Conservation (phyloP, 129 eudicot genomes). For the Flaveria linearis region DNA sequence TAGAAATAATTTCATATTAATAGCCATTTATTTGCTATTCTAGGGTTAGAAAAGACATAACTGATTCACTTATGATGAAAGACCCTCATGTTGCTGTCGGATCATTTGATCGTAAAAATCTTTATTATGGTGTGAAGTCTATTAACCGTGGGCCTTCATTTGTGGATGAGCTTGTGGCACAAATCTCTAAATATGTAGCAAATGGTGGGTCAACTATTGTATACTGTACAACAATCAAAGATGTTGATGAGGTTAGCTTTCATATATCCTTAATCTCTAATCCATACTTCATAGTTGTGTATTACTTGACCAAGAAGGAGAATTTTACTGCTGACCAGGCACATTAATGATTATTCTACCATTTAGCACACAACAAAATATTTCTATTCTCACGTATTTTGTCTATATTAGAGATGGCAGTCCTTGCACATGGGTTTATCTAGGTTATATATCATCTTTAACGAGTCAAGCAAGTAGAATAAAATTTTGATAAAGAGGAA, state of each 20-base stretch:
- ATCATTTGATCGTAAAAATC: slow-evolving; percentile 90
- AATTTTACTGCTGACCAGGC: slow-evolving; percentile 7
- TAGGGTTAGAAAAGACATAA: slow-evolving; percentile 79
- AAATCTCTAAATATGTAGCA: slow-evolving; percentile 56
- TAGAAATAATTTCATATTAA: slow-evolving; percentile 18
- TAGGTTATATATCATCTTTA: neutral
- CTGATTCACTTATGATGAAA: slow-evolving; percentile 61
- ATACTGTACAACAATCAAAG: slow-evolving; percentile 81
- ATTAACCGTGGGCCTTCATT: slow-evolving; percentile 62
- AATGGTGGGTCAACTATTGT: slow-evolving; percentile 64
- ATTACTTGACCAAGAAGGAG: slow-evolving; percentile 15
- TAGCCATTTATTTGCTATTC: slow-evolving; percentile 20
- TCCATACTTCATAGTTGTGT: slow-evolving; percentile 20
- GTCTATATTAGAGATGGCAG: neutral
- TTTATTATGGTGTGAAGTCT: slow-evolving; percentile 76
- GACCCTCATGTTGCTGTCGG: slow-evolving; percentile 71
- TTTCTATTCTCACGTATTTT: slow-evolving; percentile 14
- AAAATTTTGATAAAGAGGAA: neutral
- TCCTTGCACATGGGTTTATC: neutral
- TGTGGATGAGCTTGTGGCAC: slow-evolving; percentile 62
- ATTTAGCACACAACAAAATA: slow-evolving; percentile 13
- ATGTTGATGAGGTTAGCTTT: slow-evolving; percentile 72
- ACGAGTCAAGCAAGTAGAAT: neutral
- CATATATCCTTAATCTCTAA: slow-evolving; percentile 13
- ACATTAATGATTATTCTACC: neutral